These are phyloP conservation scores for Amaranthus palmeri DNA, from an alignment of 148 eudicot genomes.

Conservation along the genomic window DNA sequence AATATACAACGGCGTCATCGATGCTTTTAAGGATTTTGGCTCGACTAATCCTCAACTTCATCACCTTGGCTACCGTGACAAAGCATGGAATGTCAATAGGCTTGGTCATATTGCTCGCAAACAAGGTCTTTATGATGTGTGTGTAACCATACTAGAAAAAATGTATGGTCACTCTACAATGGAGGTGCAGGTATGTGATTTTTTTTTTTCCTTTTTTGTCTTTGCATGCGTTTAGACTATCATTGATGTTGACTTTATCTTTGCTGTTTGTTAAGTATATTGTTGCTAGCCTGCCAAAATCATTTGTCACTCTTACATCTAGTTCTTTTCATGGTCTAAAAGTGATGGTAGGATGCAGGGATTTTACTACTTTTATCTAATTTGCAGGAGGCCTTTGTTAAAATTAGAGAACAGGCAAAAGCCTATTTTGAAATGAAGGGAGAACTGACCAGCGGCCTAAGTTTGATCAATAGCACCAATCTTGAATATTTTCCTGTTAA, in stretches of 20 bases:
- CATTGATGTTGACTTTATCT: neutral
- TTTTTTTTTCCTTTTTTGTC: neutral
- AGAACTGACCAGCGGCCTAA: slow-evolving; percentile 83
- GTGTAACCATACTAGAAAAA: slow-evolving; percentile 88
- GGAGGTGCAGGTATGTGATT: slow-evolving; percentile 89
- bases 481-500: slow-evolving; percentile 91
- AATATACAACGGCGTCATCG: slow-evolving; percentile 87
- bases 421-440: slow-evolving; percentile 96
- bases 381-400: slow-evolving; percentile 88
- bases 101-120: slow-evolving; percentile 92
- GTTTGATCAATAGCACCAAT: slow-evolving; percentile 83
- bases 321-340: neutral
- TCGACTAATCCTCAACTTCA: slow-evolving; percentile 80
- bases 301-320: neutral
- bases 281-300: no score
- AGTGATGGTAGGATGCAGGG: neutral
- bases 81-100: slow-evolving; percentile 98
- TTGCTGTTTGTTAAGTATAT: neutral
- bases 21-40: slow-evolving; percentile 83
- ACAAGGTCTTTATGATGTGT: slow-evolving; percentile 89
- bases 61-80: slow-evolving; percentile 97
- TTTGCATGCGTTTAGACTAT: neutral
- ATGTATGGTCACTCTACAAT: slow-evolving; percentile 98
- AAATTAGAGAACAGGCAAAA: slow-evolving; percentile 96
- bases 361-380: slow-evolving; percentile 22